A percentile compares a stretch with the other conserved stretches of the same genome.
Evolutionary conservation across 352 stramenopile species (phyloP).

Genomic region (Pythium grandisporangium): DNA sequence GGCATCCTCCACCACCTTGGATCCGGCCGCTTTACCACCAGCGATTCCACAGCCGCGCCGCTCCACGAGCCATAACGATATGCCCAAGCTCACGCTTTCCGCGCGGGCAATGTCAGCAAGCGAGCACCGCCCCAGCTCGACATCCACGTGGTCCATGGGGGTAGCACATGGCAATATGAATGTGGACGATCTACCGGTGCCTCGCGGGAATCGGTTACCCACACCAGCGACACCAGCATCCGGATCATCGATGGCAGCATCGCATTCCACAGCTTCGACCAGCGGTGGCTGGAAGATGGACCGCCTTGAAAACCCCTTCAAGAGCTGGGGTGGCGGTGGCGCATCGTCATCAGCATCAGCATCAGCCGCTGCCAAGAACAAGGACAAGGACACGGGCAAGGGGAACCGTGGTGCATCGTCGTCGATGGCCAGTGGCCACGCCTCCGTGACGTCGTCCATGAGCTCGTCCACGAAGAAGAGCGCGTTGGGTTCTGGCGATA

Average conservation of each 20-base stretch:
- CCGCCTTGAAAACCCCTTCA: slow-evolving; percentile 70
- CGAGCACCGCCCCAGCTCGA: too few relatives aligned
- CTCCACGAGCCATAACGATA: slow-evolving; percentile 60
- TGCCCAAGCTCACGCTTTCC: slow-evolving; percentile 13
- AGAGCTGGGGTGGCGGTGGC: slow-evolving; percentile 50
- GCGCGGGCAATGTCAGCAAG: too few relatives aligned
- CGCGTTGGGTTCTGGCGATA: background rate
- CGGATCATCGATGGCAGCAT: slow-evolving; percentile 2
- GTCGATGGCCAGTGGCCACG: slow-evolving; percentile 15
- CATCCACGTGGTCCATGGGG: background rate
- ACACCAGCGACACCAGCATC: background rate
- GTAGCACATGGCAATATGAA: slow-evolving; percentile 9
- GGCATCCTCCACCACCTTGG: slow-evolving; percentile 5
- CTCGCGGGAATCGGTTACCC: background rate
- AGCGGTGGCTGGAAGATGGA: slow-evolving; percentile 33
- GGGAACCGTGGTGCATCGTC: too few relatives aligned
- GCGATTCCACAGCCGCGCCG: slow-evolving; percentile 36
- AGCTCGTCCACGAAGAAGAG: slow-evolving; percentile 3
- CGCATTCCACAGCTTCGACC: slow-evolving; percentile 1
- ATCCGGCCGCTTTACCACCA: slow-evolving; percentile 29
- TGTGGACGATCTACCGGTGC: too few relatives aligned
- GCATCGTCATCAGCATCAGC: too few relatives aligned
- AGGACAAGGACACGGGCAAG: too few relatives aligned
- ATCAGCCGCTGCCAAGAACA: too few relatives aligned
- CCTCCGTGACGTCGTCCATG: slow-evolving; percentile 3